Base-by-base conservation (phyloP, 1,284 basidiomycete species). In the Fomitiporia mediterranea region DNA sequence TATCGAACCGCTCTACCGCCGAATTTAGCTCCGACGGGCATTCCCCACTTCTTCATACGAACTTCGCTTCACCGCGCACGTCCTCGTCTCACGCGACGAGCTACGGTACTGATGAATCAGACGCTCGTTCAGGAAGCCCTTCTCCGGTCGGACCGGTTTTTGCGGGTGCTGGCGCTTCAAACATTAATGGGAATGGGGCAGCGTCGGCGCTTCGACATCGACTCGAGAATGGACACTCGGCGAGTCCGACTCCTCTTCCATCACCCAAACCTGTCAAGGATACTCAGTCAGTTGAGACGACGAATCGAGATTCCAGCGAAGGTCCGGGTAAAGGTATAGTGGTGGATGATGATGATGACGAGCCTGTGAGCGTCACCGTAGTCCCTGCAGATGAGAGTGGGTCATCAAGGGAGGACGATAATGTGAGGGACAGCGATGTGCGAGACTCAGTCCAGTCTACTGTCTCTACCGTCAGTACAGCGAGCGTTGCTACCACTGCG, bases 41-140 rank as follows among this genome's bases (percentile, higher is more conserved):
- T 19, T 64, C 62, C 9, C 62, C 65, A 8, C 50, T 63, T 2
- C 57, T 64, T 13, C 61, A 61, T 37, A 62, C 66, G 27, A 53
- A 58, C 6, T 58, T 60, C 40, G 32, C 49, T 21, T 56, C 58
- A 25, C 55, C 58, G 9, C 32, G 28, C 2, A 43, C 49, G 17
- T 47, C 58, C 4, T 57, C 54, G 9, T 53, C 55, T n/a, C 51
- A 44, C 27, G 44, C 30, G 15, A 51, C 55, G 35, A 51, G 56
- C 51, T 49, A 50, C 15, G 53, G 46, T 15, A 37, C 53, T 17
- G 46, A 35, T 15, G 23, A 39, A 11, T 25, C 27, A 7, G 52
- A 38, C 11, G 48, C 35, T 13, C 52, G 47, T 6, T 25, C 37
- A 4, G 8, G 38, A 5, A 59, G 57, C 42, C 57, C 51, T 21